These are phyloP conservation scores for Fusarium siculi DNA, from an alignment of 2,329 filamentous ascomycete species.

Conservation along the genomic window DNA sequence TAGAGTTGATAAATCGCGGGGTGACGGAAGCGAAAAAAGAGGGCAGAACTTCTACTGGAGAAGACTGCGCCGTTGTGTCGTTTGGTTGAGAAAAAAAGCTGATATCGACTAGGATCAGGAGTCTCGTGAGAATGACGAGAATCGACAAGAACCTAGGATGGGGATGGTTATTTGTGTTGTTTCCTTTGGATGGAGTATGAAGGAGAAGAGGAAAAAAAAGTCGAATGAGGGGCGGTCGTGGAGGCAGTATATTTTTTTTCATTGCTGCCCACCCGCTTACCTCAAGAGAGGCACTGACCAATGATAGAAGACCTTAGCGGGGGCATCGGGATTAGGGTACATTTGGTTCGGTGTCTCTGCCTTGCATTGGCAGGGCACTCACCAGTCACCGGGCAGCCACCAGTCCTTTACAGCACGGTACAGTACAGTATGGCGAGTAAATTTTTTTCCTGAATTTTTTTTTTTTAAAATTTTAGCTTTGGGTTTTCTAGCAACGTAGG, in stretches of 20 bases:
- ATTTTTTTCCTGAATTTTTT: neutral
- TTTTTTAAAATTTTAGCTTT: neutral
- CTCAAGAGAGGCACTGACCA: slow-evolving; percentile 41
- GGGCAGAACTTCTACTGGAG: slow-evolving; percentile 49
- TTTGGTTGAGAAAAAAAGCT: slow-evolving; percentile 38
- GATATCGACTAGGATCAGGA: slow-evolving; percentile 59
- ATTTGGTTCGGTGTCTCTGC: slow-evolving; percentile 21
- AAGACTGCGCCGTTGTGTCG: slow-evolving; percentile 48
- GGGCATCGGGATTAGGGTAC: slow-evolving; percentile 44
- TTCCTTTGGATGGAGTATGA: slow-evolving; percentile 45
- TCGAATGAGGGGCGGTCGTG: slow-evolving; percentile 52
- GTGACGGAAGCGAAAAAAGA: slow-evolving; percentile 50
- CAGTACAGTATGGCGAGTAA: neutral
- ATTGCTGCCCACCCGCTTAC: slow-evolving; percentile 46
- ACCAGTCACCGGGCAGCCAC: slow-evolving; percentile 4
- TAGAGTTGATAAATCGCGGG: slow-evolving; percentile 61
- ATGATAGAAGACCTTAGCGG: slow-evolving; percentile 37
- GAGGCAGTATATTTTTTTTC: slow-evolving; percentile 53
- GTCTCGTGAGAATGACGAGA: slow-evolving; percentile 59
- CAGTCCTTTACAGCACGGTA: neutral
- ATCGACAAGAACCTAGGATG: slow-evolving; percentile 56
- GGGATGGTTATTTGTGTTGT: slow-evolving; percentile 47
- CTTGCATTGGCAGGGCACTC: slow-evolving; percentile 5
- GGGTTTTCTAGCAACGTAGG: neutral
- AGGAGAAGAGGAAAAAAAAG: slow-evolving; percentile 52